Evolutionary conservation across 345 rosid genomes (phyloP).

Genomic region (Populus alba): DNA sequence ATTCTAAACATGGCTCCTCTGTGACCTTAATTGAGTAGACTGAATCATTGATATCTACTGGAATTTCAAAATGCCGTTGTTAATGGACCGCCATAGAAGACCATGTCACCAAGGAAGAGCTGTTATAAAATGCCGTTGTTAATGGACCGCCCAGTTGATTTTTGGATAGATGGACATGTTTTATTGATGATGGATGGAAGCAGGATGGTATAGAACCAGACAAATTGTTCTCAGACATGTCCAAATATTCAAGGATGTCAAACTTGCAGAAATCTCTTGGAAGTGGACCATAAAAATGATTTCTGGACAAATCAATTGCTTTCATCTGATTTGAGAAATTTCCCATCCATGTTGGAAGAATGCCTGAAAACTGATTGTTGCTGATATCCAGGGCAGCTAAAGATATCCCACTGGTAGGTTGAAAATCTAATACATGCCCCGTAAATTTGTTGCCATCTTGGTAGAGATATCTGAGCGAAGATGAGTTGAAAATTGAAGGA

Average conservation of each 20-base stretch:
- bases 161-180: background rate
- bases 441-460: slow-evolving; percentile 3
- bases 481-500: background rate
- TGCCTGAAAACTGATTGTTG: background rate
- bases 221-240: background rate
- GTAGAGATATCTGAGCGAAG: background rate
- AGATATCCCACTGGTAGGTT: background rate
- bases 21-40: no score
- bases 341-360: background rate
- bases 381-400: background rate
- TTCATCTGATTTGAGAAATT: background rate
- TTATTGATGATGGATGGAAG: background rate
- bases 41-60: no score
- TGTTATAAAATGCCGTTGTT: background rate
- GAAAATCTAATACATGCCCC: background rate
- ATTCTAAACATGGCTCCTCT: no score
- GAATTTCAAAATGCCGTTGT: no score
- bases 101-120: background rate
- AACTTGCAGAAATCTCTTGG: background rate
- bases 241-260: background rate
- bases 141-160: slow-evolving; percentile 4
- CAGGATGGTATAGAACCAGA: background rate
- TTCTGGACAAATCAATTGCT: background rate
- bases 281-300: background rate
- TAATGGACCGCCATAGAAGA: background rate